Evolutionary conservation across 2,329 filamentous ascomycete genomes (phyloP), one percentile per base, ranked within the genome.

Genomic region (Elsinoe fawcettii): DNA sequence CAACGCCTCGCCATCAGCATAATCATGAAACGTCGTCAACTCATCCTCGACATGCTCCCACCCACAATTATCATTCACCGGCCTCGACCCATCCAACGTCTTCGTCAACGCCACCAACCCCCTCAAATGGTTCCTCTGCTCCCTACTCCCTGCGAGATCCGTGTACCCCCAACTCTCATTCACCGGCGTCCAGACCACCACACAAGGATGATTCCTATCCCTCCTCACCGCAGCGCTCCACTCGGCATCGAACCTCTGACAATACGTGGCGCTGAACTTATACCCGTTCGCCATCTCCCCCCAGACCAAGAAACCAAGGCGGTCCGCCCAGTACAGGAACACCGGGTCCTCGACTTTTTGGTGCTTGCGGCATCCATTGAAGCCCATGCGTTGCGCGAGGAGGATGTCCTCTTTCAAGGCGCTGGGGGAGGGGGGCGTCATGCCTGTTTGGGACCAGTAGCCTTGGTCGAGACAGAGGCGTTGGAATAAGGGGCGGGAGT

Each of bases 11-110:
- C 74, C 80, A 63, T 86, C 83, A 16, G 75, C 73, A 65, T 87
- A 87, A 67, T 87, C 83, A 66, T 87, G 84, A 72, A 84, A 87
- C 0, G 84, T 86, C 22, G 80, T 81, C 1, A 87, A 70, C 62
- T 87, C 84, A 0, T 80, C 84, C 9, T 74, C 63, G 5, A 86
- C 82, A 61, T 86, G 83, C 64, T 87, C 83, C 84, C 84, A 87
- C 32, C 84, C 84, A 62, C 84, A 87, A 68, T 87, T 87, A 67
- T 87, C 84, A 64, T 87, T 87, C 64, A 87, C 76, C 14, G 82
- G 82, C 5, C 84, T 72, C 0, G 80, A 85, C 1, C 80, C 75
- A 61, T 87, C 84, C 1, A 87, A 74, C 0, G 76, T 75, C 64
- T 85, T 87, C 8, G 84, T 87, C 58, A 79, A 66, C 63, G 82